Percentiles rank a stretch among this genome's conserved stretches.
Conservation (phyloP, 805 yeast genomes). For the Aciculoconidium aculeatum region DNA sequence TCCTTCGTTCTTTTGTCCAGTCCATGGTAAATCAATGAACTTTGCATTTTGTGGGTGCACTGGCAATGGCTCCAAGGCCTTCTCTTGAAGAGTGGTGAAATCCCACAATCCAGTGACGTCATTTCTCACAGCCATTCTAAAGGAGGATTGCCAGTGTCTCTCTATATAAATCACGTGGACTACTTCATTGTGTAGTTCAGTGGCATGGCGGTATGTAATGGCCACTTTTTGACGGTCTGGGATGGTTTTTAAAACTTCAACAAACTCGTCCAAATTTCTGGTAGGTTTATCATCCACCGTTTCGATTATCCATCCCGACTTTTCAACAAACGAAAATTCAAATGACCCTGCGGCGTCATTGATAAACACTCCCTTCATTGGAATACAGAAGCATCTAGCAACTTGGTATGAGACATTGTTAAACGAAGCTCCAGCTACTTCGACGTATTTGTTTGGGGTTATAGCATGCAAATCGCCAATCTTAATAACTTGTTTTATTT, state of each 20-base stretch:
- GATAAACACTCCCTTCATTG: conserved; percentile 78
- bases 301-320: conserved; percentile 76
- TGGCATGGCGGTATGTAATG: conserved; percentile 66
- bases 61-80: conserved; percentile 52
- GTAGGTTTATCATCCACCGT: conserved; percentile 70
- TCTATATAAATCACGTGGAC: conserved; percentile 67
- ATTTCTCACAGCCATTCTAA: conserved; percentile 60
- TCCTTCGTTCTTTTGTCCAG: conserved; percentile 32
- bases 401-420: conserved; percentile 83
- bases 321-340: conserved; percentile 50
- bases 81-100: conserved; percentile 47
- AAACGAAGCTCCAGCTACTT: conserved; percentile 82
- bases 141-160: conserved; percentile 77
- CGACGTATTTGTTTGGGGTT: conserved; percentile 76
- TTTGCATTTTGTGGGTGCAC: conserved; percentile 58
- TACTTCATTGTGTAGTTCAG: conserved; percentile 72
- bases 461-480: conserved; percentile 77
- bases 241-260: conserved; percentile 69
- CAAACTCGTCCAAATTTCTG: conserved; percentile 67
- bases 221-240: conserved; percentile 75
- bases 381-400: conserved; percentile 78
- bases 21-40: conserved; percentile 63
- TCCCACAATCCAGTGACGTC: conserved; percentile 55
- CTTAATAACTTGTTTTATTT: conserved; percentile 41
- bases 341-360: conserved; percentile 77